These are phyloP conservation scores for Ambrosiella xylebori DNA, from an alignment of 2,329 filamentous ascomycete species.

Conservation along the genomic window DNA sequence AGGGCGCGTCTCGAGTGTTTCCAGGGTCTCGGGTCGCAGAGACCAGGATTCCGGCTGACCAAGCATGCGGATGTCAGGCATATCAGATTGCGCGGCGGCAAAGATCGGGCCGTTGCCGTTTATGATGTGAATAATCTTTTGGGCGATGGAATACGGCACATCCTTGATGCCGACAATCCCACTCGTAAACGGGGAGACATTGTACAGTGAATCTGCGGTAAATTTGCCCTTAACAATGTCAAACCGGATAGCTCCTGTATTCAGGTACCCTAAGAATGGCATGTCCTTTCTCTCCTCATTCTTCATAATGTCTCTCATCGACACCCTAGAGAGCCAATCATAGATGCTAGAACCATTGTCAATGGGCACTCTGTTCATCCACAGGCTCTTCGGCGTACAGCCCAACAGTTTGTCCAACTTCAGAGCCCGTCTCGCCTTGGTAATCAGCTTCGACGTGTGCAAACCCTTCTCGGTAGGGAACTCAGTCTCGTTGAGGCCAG, in stretches of 20 bases:
- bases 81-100: slow-evolving; percentile 6
- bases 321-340: slow-evolving; percentile 57
- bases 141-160: slow-evolving; percentile 62
- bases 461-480: slow-evolving; percentile 63
- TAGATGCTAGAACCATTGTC: slow-evolving; percentile 61
- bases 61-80: slow-evolving; percentile 28
- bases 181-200: slow-evolving; percentile 76
- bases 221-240: slow-evolving; percentile 89
- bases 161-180: slow-evolving; percentile 60
- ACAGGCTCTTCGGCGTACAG: slow-evolving; percentile 67
- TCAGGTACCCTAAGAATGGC: slow-evolving; percentile 58
- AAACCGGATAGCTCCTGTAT: slow-evolving; percentile 84
- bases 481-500: slow-evolving; percentile 48
- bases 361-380: slow-evolving; percentile 66
- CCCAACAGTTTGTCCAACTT: slow-evolving; percentile 58
- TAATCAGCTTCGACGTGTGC: slow-evolving; percentile 54
- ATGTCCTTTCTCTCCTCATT: slow-evolving; percentile 40
- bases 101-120: slow-evolving; percentile 38
- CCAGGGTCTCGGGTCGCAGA: slow-evolving; percentile 13
- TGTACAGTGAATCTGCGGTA: slow-evolving; percentile 70
- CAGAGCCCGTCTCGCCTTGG: slow-evolving; percentile 49
- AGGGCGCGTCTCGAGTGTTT: not conserved
- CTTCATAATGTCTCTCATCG: slow-evolving; percentile 51
- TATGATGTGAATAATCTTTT: slow-evolving; percentile 44
- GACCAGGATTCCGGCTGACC: slow-evolving; percentile 31